A percentile compares a stretch with the other conserved stretches of the same genome.
phyloP scores from a whole-genome alignment of 78 protist species.

The Planoprotostelium fungivorum region DNA sequence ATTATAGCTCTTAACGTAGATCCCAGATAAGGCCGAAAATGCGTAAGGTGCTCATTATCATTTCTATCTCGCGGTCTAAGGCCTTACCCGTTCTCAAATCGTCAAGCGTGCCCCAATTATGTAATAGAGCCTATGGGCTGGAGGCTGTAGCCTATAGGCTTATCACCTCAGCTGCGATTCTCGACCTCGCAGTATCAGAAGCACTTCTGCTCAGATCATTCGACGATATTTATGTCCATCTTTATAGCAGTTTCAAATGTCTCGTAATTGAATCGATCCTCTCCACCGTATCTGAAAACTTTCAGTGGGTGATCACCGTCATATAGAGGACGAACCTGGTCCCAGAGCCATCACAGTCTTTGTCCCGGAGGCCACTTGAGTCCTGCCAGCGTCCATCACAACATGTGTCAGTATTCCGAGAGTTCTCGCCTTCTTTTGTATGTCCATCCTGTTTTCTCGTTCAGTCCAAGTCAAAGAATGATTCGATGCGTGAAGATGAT shows the following conservation, averaged over 20 bases:
- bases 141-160: too few species aligned
- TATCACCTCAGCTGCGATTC: too few species aligned
- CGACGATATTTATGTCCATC: neutral
- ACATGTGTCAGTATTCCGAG: constrained; percentile 11
- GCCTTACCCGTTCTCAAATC: too few species aligned
- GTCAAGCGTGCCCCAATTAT: too few species aligned
- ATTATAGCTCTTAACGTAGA: too few species aligned
- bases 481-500: neutral
- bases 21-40: too few species aligned
- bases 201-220: neutral
- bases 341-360: constrained; percentile 63
- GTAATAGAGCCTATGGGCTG: too few species aligned
- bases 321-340: constrained; percentile 11
- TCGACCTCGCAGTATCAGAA: too few species aligned
- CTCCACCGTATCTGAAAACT: neutral
- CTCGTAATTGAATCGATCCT: neutral
- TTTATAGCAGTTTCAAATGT: neutral
- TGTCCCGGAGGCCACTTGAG: constrained; percentile 57
- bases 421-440: constrained; percentile 1
- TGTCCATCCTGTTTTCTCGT: neutral
- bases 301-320: neutral
- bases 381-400: constrained; percentile 65
- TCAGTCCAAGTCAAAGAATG: neutral
- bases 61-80: too few species aligned
- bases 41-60: too few species aligned